Evolutionary conservation across 352 stramenopile genomes (phyloP).

Genomic region (Globisporangium emineosum): DNA sequence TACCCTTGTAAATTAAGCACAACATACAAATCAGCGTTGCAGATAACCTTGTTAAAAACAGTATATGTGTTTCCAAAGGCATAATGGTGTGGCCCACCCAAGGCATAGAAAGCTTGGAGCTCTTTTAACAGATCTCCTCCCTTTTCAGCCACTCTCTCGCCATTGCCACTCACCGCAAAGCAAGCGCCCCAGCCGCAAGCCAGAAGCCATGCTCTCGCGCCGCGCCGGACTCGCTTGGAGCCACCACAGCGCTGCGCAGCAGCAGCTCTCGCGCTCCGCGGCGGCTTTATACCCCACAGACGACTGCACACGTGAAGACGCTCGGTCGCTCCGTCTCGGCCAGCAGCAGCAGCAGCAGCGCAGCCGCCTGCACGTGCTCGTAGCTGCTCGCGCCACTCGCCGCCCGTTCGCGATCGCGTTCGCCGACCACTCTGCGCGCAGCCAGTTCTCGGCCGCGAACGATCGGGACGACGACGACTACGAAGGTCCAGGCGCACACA

Average conservation of each 20-base stretch:
- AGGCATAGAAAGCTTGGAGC: too few relatives aligned
- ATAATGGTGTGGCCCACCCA: neutral
- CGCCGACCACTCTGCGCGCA: neutral
- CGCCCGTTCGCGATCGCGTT: conserved; percentile 10
- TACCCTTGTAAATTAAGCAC: neutral
- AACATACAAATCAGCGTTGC: neutral
- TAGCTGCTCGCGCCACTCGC: conserved; percentile 7
- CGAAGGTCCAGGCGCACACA: neutral
- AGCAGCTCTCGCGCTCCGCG: conserved; percentile 1
- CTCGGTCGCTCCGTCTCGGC: neutral
- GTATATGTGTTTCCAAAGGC: neutral
- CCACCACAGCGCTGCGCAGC: conserved; percentile 1
- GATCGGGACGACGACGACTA: conserved; percentile 11
- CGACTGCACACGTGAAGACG: neutral
- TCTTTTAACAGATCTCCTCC: conserved; percentile 14
- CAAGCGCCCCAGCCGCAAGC: neutral
- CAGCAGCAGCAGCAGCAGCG: neutral
- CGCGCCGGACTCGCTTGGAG: conserved; percentile 12
- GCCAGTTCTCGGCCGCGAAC: conserved; percentile 14
- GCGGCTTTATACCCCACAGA: neutral
- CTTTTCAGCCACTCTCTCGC: conserved; percentile 9
- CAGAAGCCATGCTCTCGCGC: conserved; percentile 13
- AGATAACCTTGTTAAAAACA: neutral
- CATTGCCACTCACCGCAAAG: neutral
- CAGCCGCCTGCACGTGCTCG: conserved; percentile 17